A percentile compares a stretch with the other conserved stretches of the same genome.
phyloP scores from a whole-genome alignment of 257 asterid species.

The Solanum chiquidenum region DNA sequence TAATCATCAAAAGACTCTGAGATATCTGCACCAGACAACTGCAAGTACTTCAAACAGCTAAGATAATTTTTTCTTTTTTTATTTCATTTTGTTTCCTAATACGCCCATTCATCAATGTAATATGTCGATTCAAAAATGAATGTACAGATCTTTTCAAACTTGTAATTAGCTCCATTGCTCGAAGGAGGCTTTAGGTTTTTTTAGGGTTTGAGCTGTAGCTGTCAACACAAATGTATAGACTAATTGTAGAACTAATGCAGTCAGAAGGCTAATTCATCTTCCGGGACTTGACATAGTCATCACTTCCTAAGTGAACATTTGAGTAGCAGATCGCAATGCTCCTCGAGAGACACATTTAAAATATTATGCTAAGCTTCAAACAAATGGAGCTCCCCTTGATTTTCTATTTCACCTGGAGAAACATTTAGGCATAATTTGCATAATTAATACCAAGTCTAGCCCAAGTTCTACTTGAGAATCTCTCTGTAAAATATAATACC shows the following conservation, averaged over 20 bases:
- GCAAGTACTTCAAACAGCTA: neutral
- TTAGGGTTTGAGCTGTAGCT: neutral
- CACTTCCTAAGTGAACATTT: neutral
- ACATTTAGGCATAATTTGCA: too few species aligned
- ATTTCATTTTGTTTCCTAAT: neutral
- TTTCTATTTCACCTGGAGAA: too few species aligned
- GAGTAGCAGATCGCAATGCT: neutral
- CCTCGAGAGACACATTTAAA: neutral
- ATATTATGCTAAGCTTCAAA: neutral
- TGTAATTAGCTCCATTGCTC: neutral
- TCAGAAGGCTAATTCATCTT: neutral
- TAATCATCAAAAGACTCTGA: conserved; percentile 24
- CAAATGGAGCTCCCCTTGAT: neutral
- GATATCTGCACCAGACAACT: conserved; percentile 20
- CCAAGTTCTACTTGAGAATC: too few species aligned
- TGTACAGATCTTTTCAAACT: neutral
- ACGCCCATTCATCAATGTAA: neutral
- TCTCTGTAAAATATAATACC: too few species aligned
- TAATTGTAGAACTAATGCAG: neutral
- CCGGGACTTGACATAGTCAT: neutral
- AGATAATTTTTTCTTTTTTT: too few species aligned
- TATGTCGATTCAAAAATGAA: too few species aligned
- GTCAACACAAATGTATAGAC: neutral
- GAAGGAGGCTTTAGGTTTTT: neutral
- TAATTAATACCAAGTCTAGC: too few species aligned